A percentile compares a stretch with the other conserved stretches of the same genome.
Evolutionary conservation across 2,329 filamentous ascomycete genomes (phyloP).

Genomic region (Chalaropsis ovoidea): DNA sequence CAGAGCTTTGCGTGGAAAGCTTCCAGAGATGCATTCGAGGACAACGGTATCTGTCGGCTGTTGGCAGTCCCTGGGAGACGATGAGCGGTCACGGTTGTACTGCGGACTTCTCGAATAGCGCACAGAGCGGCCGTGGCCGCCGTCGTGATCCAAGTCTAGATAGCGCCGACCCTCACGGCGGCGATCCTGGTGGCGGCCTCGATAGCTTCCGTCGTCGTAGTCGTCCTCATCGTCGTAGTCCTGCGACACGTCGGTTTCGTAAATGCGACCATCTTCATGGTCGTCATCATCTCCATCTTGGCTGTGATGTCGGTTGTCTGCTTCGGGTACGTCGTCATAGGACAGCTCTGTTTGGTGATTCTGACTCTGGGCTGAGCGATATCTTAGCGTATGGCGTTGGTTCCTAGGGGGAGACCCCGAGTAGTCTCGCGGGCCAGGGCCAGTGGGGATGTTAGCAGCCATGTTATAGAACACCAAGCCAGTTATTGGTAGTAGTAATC

Average conservation of each 20-base stretch:
- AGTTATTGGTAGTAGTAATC: slow-evolving; percentile 2
- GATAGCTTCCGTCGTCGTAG: slow-evolving; percentile 25
- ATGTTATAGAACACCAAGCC: slow-evolving; percentile 22
- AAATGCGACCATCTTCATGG: slow-evolving; percentile 28
- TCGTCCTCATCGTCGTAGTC: slow-evolving; percentile 22
- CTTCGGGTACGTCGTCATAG: slow-evolving; percentile 31
- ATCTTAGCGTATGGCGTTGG: slow-evolving; percentile 27
- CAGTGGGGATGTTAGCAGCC: slow-evolving; percentile 38
- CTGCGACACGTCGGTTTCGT: slow-evolving; percentile 16
- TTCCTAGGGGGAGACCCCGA: slow-evolving; percentile 36
- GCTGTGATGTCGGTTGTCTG: slow-evolving; percentile 30
- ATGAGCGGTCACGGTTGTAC: slow-evolving; percentile 29
- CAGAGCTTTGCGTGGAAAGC: slow-evolving; percentile 14
- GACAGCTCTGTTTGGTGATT: slow-evolving; percentile 33
- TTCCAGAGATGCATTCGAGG: slow-evolving; percentile 42
- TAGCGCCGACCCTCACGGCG: slow-evolving; percentile 25
- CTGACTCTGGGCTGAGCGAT: slow-evolving; percentile 25
- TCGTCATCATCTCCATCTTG: slow-evolving; percentile 34
- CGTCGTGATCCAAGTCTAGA: slow-evolving; percentile 26
- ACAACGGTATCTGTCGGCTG: slow-evolving; percentile 44
- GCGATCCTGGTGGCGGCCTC: slow-evolving; percentile 24
- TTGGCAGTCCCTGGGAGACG: slow-evolving; percentile 34
- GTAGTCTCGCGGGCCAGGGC: slow-evolving; percentile 35
- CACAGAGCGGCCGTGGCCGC: slow-evolving; percentile 15
- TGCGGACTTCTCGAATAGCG: slow-evolving; percentile 24